Base-by-base conservation (phyloP, 768 basidiomycete species). In the Hygrophorus russula region DNA sequence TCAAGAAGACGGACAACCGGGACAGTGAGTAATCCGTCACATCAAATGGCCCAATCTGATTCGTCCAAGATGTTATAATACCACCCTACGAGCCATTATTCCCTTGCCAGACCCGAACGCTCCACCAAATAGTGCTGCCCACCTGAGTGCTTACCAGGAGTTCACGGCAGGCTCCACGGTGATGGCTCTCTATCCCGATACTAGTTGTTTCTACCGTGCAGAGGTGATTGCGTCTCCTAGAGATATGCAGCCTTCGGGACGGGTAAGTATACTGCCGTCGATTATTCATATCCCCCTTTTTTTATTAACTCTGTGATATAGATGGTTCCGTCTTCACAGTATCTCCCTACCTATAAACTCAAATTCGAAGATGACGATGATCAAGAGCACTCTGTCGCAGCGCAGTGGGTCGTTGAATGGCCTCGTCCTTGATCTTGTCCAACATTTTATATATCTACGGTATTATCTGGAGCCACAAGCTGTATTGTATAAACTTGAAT, bases 351-450 rank as follows among this genome's bases (percentile, higher is more conserved):
- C 44, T 91, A 91, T 61, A 82, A 81, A 59, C 70, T 91, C 18
- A 85, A 83, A 55, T 91, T 91, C 49, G 88, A 91, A 57, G 88
- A 90, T 50, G 88, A 91, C 49, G 87, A 88, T 49, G 81, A 86
- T 53, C 83, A 84, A 59, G 81, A 83, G 46, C 83, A 88, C 53
- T 53, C 69, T 29, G 84, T 91, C 17, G 63, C 73, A n/a, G 82
- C 84, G 1, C 77, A 82, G 41, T 79, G 71, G 71, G 87, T 91
- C 6, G 85, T 90, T 20, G 86, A 87, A 57, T 87, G 80, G 74
- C 85, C 85, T 28, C 70, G 72, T 17, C 27, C 29, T 24, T 24
- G 24, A 24, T 24, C 7, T 24, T 24, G 24, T 24, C 24, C 7
- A 7, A 24, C 24, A 24, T 24, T 24, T 24, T 24, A 3, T 24